A percentile compares a stretch with the other conserved stretches of the same genome.
Conservation (phyloP, 495 filamentous ascomycete species). For the Hypoxylon cercidicola region DNA sequence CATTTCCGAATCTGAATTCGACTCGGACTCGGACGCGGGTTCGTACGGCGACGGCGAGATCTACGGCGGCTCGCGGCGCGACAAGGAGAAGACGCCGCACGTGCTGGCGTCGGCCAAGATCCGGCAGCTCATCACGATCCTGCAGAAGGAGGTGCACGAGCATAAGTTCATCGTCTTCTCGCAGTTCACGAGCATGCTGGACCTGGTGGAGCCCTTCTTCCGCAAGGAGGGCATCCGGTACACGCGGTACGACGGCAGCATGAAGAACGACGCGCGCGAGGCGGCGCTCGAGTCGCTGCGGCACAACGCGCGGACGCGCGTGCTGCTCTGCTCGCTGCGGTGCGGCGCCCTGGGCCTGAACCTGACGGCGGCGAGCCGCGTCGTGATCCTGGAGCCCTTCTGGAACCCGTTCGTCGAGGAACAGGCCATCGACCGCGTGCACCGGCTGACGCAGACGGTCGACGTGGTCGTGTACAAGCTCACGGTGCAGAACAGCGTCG, state of each 20-base stretch:
- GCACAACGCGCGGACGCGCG: constrained; percentile 73
- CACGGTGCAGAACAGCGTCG: constrained; percentile 84
- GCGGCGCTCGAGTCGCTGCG: constrained; percentile 76
- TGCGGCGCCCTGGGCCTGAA: constrained; percentile 95
- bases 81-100: constrained; percentile 49
- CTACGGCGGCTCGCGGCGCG: constrained; percentile 20
- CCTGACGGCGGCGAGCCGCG: constrained; percentile 89
- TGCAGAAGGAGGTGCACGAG: constrained; percentile 75
- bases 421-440: constrained; percentile 97
- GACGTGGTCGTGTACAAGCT: constrained; percentile 96
- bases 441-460: constrained; percentile 92
- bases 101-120: constrained; percentile 88
- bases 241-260: constrained; percentile 92
- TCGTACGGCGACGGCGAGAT: constrained; percentile 43
- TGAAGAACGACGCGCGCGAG: constrained; percentile 93
- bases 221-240: constrained; percentile 74
- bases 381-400: constrained; percentile 96
- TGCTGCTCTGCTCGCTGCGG: constrained; percentile 91
- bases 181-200: constrained; percentile 82
- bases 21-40: constrained; percentile 51
- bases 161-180: constrained; percentile 99
- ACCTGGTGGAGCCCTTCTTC: constrained; percentile 94
- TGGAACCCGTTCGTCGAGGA: constrained; percentile 99
- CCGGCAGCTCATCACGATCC: constrained; percentile 79
- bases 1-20: constrained; percentile 51